These are phyloP conservation scores for Atalantia buxifolia DNA, from an alignment of 345 rosid species.

Conservation along the genomic window DNA sequence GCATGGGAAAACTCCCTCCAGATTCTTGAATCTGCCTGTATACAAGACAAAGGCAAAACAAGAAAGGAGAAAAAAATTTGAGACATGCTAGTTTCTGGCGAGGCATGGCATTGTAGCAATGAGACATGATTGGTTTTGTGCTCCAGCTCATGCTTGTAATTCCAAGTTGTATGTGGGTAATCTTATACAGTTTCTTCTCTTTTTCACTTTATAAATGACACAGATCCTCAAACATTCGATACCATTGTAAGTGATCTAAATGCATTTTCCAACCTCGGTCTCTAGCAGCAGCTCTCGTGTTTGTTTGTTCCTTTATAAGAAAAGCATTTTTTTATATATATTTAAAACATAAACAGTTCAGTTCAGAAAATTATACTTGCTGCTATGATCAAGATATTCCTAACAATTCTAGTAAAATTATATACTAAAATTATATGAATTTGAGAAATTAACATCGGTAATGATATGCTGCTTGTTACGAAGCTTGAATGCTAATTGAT, in stretches of 20 bases:
- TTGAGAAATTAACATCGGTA: too few relatives aligned
- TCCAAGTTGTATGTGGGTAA: slow-evolving; percentile 3
- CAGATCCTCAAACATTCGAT: background rate
- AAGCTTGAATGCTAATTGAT: too few relatives aligned
- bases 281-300: background rate
- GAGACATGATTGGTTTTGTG: background rate
- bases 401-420: too few relatives aligned
- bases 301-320: background rate
- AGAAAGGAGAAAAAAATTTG: background rate
- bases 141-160: slow-evolving; percentile 9
- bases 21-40: slow-evolving; percentile 8
- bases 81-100: background rate
- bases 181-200: background rate
- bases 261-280: background rate
- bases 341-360: background rate
- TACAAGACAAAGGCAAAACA: slow-evolving; percentile 7
- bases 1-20: background rate
- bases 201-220: background rate
- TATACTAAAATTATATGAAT: too few relatives aligned
- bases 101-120: slow-evolving; percentile 6
- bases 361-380: background rate
- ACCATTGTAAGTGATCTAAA: background rate
- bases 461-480: too few relatives aligned
- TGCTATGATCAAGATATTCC: too few relatives aligned
- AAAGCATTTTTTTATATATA: background rate